These are phyloP conservation scores for Naganishia kalamii DNA, from an alignment of 768 basidiomycete genomes.

Conservation along the genomic window DNA sequence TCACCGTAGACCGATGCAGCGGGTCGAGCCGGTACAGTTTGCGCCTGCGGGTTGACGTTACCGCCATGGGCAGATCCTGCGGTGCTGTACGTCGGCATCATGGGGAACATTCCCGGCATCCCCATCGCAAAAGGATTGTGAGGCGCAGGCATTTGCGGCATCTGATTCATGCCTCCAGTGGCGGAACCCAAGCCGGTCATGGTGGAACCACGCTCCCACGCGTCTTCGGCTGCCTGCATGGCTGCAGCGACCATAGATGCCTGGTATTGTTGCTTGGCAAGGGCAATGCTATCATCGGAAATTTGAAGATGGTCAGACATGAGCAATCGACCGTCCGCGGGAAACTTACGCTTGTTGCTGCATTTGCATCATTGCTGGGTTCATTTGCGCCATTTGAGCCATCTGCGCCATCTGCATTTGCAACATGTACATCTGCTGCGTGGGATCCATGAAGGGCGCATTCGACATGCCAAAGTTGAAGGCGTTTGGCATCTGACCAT, in stretches of 20 bases:
- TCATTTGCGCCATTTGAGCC: conserved; percentile 35
- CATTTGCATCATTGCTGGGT: conserved; percentile 61
- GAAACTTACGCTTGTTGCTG: conserved; percentile 65
- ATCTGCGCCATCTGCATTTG: conserved; percentile 24
- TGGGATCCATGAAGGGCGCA: conserved; percentile 3
- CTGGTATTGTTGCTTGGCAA: conserved; percentile 83
- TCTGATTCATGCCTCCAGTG: not conserved
- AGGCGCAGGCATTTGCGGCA: not conserved
- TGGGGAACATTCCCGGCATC: conserved; percentile 6
- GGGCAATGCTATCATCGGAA: conserved; percentile 53
- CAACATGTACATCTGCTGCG: conserved; percentile 22
- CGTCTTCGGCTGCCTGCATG: conserved; percentile 77
- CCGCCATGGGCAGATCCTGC: conserved; percentile 15
- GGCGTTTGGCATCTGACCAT: conserved; percentile 46
- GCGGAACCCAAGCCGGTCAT: conserved; percentile 48
- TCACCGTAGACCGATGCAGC: conserved; percentile 19
- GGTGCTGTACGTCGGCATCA: not conserved
- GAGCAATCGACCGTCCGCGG: not conserved
- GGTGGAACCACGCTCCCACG: conserved; percentile 77
- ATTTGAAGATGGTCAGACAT: not conserved
- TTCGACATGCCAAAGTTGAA: conserved; percentile 21
- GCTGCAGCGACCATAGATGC: conserved; percentile 86
- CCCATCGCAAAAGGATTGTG: not conserved
- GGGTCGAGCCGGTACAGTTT: not conserved
- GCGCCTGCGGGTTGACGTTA: not conserved